phyloP scores from a whole-genome alignment of 805 yeast genomes.

The Teunomyces lycoperdinae region DNA sequence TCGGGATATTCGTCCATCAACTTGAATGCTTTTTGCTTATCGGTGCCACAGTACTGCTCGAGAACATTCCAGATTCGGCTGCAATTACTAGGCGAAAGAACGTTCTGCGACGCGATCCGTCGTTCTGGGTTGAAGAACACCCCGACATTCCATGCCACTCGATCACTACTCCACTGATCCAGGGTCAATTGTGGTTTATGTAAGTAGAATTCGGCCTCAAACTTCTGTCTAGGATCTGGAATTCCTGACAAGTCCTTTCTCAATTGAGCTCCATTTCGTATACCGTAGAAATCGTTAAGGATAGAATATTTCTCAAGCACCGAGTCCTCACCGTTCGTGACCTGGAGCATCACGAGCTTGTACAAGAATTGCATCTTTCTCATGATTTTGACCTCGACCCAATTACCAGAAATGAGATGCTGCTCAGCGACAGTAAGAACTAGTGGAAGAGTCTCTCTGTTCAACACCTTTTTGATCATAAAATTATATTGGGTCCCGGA shows the following conservation, averaged over 20 bases:
- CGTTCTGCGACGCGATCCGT: conserved; percentile 19
- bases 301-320: conserved; percentile 15
- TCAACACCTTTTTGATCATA: conserved; percentile 11
- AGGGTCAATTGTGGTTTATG: conserved; percentile 3
- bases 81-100: conserved; percentile 18
- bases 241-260: conserved; percentile 9
- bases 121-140: conserved; percentile 32
- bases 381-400: conserved; percentile 23
- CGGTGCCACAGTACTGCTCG: conserved; percentile 14
- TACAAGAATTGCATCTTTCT: conserved; percentile 25
- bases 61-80: conserved; percentile 16
- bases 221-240: conserved; percentile 11
- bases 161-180: conserved; percentile 3
- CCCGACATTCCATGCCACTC: conserved; percentile 4
- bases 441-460: conserved; percentile 6
- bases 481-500: conserved; percentile 18
- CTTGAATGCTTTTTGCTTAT: conserved; percentile 19
- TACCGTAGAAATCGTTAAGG: conserved; percentile 27
- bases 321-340: conserved; percentile 11
- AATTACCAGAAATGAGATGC: conserved; percentile 29
- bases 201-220: conserved; percentile 11
- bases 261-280: conserved; percentile 12
- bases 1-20: conserved; percentile 34
- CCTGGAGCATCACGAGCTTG: conserved; percentile 22
- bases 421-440: conserved; percentile 26